phyloP scores from a whole-genome alignment of 306 rosid genomes.

The Pueraria montana region DNA sequence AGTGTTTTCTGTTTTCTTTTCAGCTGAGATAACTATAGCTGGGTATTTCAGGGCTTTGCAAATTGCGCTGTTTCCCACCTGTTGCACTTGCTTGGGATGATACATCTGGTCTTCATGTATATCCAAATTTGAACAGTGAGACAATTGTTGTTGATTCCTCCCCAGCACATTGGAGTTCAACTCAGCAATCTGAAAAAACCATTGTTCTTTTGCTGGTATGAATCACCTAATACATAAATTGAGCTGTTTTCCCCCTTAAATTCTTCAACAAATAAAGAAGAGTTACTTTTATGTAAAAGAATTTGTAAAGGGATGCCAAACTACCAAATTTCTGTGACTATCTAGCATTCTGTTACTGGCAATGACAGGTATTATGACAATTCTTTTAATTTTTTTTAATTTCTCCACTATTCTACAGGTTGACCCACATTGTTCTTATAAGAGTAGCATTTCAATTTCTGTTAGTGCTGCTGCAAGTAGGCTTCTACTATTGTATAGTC shows the following conservation, averaged over 20 bases:
- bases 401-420: conserved; percentile 68
- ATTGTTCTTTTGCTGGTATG: conserved; percentile 85
- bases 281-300: conserved; percentile 28
- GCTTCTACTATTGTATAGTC: conserved; percentile 77
- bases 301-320: conserved; percentile 36
- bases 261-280: conserved; percentile 1
- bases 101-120: conserved; percentile 88
- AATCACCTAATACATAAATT: conserved; percentile 35
- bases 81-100: conserved; percentile 96
- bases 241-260: conserved; percentile 5
- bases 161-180: conserved; percentile 84
- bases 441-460: conserved; percentile 71
- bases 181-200: conserved; percentile 73
- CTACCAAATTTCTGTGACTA: neutral
- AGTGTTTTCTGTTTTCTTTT: conserved; percentile 39
- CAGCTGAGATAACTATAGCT: conserved; percentile 46
- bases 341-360: conserved; percentile 15
- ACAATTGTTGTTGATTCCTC: conserved; percentile 90
- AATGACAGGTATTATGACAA: conserved; percentile 14
- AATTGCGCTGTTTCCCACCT: conserved; percentile 97
- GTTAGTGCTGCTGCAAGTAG: conserved; percentile 80
- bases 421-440: conserved; percentile 97
- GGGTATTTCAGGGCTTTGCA: conserved; percentile 81
- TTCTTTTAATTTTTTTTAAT: conserved; percentile 39
- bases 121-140: conserved; percentile 77